Percentiles rank a stretch among this genome's conserved stretches.
Evolutionary conservation across 495 filamentous ascomycete genomes (phyloP).

Genomic region (Chaetomidium leptoderma): DNA sequence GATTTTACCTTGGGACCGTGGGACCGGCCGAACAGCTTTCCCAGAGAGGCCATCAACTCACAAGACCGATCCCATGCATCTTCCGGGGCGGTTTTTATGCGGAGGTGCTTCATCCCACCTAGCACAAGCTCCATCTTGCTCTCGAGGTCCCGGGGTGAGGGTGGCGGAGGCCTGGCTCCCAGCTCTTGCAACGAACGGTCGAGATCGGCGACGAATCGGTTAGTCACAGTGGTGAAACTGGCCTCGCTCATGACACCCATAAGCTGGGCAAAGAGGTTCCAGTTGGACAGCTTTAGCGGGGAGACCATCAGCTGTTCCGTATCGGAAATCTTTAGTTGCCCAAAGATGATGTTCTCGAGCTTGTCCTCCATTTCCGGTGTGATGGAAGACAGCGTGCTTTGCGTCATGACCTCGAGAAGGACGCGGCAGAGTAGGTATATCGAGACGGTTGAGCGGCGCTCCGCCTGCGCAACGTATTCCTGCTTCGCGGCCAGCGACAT

Average conservation of each 20-base stretch:
- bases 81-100: constrained; percentile 63
- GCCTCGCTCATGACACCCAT: constrained; percentile 92
- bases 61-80: constrained; percentile 82
- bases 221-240: constrained; percentile 78
- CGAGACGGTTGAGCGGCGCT: constrained; percentile 83
- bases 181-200: constrained; percentile 70
- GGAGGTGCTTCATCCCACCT: constrained; percentile 84
- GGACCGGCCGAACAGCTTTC: constrained; percentile 73
- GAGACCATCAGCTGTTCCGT: constrained; percentile 73
- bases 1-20: constrained; percentile 87
- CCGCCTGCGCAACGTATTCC: constrained; percentile 67
- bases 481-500: constrained; percentile 55
- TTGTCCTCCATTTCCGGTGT: constrained; percentile 84
- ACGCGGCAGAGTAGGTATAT: constrained; percentile 94
- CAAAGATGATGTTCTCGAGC: constrained; percentile 90
- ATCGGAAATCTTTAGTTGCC: constrained; percentile 82
- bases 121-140: constrained; percentile 77
- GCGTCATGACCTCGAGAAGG: constrained; percentile 86
- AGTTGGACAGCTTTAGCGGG: constrained; percentile 82
- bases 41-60: constrained; percentile 76
- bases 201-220: constrained; percentile 75
- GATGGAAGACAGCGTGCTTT: constrained; percentile 76
- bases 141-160: constrained; percentile 59
- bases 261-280: constrained; percentile 86
- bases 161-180: constrained; percentile 54